Percentiles rank a stretch among this genome's conserved stretches.
phyloP scores from a whole-genome alignment of 192 early-diverging fungal species.

The Coemansia sp. region DNA sequence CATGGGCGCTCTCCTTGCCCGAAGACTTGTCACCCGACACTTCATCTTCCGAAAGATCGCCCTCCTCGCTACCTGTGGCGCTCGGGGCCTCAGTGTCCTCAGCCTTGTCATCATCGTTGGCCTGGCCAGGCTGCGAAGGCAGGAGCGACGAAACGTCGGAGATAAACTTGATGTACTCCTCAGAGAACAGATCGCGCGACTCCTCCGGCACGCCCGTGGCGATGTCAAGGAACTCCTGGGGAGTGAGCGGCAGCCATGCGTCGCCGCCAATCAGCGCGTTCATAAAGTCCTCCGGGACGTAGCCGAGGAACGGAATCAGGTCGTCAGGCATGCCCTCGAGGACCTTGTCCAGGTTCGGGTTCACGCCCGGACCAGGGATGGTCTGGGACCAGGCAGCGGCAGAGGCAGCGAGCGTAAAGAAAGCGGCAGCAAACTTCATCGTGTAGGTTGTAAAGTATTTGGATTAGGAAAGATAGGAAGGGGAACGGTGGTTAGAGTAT shows the following conservation, averaged over 20 bases:
- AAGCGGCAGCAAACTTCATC: constrained; percentile 29
- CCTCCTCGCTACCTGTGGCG: not conserved
- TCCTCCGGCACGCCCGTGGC: constrained; percentile 24
- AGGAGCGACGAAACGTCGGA: constrained; percentile 21
- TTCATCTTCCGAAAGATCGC: not conserved
- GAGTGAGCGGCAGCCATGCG: constrained; percentile 32
- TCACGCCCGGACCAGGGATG: constrained; percentile 4
- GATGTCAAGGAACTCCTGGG: constrained; percentile 19
- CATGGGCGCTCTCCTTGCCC: not conserved
- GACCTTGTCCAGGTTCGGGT: constrained; percentile 31
- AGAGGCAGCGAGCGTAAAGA: not conserved
- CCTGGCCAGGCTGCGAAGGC: constrained; percentile 16
- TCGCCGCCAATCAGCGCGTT: constrained; percentile 23
- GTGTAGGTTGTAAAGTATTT: not conserved
- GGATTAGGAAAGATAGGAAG: too few relatives aligned
- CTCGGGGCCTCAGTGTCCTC: not conserved
- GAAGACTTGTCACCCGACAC: not conserved
- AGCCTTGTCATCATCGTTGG: not conserved
- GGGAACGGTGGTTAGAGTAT: too few relatives aligned
- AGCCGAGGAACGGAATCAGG: constrained; percentile 28
- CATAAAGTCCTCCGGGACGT: constrained; percentile 30
- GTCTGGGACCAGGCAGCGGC: constrained; percentile 6
- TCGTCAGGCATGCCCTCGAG: constrained; percentile 29
- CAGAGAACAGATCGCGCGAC: constrained; percentile 19
- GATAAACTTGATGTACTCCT: constrained; percentile 41